Conservation (phyloP, 768 basidiomycete species). For the Termitomyces sp. region DNA sequence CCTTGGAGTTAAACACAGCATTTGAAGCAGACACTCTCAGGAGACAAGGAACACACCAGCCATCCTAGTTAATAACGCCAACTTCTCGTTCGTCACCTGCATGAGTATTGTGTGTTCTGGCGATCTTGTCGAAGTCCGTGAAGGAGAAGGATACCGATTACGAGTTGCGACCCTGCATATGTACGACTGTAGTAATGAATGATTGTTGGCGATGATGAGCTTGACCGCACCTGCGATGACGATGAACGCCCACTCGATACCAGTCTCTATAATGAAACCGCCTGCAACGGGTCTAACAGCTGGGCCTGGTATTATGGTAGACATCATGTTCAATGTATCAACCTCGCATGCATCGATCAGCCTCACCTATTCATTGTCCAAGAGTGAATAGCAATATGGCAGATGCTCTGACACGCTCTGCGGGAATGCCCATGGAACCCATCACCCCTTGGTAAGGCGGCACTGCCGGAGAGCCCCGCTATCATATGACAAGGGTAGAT, state of each 20-base stretch:
- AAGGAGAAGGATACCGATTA: conserved; percentile 56
- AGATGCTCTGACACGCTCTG: conserved; percentile 40
- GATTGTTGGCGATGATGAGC: not conserved
- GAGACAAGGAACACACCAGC: conserved; percentile 33
- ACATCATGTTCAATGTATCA: not conserved
- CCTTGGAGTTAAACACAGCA: conserved; percentile 18
- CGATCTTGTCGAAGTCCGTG: conserved; percentile 22
- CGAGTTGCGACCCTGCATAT: conserved; percentile 39
- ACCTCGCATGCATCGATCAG: not conserved
- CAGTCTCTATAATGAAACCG: conserved; percentile 52
- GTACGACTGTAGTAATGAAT: conserved; percentile 17
- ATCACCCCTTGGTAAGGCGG: conserved; percentile 57
- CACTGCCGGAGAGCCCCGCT: conserved; percentile 56
- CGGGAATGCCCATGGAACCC: conserved; percentile 59
- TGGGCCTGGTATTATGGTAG: not conserved
- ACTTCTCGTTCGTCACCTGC: not conserved
- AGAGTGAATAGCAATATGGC: conserved; percentile 66
- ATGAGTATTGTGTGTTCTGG: not conserved
- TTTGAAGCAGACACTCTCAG: not conserved
- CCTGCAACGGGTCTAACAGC: conserved; percentile 49
- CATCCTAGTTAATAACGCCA: conserved; percentile 29
- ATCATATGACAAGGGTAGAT: conserved; percentile 16
- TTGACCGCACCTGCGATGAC: conserved; percentile 31
- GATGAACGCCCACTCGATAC: conserved; percentile 56
- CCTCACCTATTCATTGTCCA: conserved; percentile 53